These are phyloP conservation scores for Sclerotinia minor DNA, from an alignment of 2,329 filamentous ascomycete species.

Conservation along the genomic window DNA sequence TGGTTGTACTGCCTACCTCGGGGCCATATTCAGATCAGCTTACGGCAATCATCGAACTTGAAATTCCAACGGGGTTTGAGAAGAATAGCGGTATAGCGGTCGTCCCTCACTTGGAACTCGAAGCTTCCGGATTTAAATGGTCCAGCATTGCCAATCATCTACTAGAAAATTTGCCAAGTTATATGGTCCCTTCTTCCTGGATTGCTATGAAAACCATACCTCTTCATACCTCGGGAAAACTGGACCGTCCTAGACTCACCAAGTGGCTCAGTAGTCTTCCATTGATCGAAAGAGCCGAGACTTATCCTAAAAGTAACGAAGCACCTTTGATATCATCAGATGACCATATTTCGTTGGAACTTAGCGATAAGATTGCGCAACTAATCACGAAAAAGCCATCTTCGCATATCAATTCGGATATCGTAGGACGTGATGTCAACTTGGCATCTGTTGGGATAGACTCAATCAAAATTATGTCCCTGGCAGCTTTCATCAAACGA, in stretches of 20 bases:
- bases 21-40: constrained; percentile 18
- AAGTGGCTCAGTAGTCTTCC: constrained; percentile 23
- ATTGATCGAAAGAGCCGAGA: not conserved
- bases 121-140: constrained; percentile 2
- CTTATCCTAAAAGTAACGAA: constrained; percentile 2
- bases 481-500: constrained; percentile 24
- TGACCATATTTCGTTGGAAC: constrained; percentile 9
- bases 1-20: constrained; percentile 10
- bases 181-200: constrained; percentile 43
- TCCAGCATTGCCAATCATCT: constrained; percentile 3
- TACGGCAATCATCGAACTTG: constrained; percentile 10
- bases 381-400: not conserved
- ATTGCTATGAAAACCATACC: constrained; percentile 40
- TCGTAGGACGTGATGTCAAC: constrained; percentile 18
- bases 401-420: not conserved
- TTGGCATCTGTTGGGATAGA: constrained; percentile 23
- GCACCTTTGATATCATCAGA: constrained; percentile 2
- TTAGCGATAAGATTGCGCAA: constrained; percentile 12
- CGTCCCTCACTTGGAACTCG: constrained; percentile 5
- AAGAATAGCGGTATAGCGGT: not conserved
- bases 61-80: not conserved
- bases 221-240: constrained; percentile 41
- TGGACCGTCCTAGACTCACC: constrained; percentile 43
- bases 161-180: constrained; percentile 35
- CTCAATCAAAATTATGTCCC: constrained; percentile 27